These are phyloP conservation scores for Trypanosoma theileri DNA, from an alignment of 208 protist genomes.

Conservation along the genomic window DNA sequence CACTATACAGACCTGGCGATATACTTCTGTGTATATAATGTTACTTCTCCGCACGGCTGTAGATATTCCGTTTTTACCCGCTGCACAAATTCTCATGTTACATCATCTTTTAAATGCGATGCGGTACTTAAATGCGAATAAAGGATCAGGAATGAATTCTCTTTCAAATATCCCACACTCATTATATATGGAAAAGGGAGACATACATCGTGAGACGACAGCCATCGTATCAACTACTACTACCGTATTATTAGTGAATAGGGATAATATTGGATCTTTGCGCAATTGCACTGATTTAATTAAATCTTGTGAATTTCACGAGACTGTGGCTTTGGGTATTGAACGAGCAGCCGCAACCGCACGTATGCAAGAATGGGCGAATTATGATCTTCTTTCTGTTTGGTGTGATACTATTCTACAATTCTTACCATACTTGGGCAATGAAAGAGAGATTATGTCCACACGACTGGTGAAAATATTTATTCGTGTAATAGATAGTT, in stretches of 20 bases:
- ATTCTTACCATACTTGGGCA: slow-evolving; percentile 14
- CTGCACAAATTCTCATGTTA: slow-evolving; percentile 43
- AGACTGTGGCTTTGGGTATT: slow-evolving; percentile 17
- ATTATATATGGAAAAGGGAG: too few species aligned
- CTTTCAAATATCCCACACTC: too few species aligned
- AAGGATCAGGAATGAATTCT: background rate
- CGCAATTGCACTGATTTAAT: background rate
- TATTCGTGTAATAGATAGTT: slow-evolving; percentile 14
- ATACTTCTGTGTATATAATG: slow-evolving; percentile 29
- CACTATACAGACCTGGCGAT: slow-evolving; percentile 33
- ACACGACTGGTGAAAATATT: slow-evolving; percentile 5
- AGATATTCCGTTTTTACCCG: slow-evolving; percentile 16
- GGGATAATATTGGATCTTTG: too few species aligned
- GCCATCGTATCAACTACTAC: background rate
- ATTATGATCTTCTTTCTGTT: slow-evolving; percentile 16
- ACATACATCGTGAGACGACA: background rate
- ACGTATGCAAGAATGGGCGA: slow-evolving; percentile 4
- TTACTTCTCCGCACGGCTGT: slow-evolving; percentile 37
- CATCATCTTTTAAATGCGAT: slow-evolving; percentile 34
- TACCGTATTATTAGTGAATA: too few species aligned
- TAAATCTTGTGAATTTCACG: slow-evolving; percentile 1
- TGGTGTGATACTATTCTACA: slow-evolving; percentile 21
- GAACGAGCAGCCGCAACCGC: slow-evolving; percentile 3
- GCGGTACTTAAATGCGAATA: slow-evolving; percentile 33
- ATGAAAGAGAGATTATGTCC: slow-evolving; percentile 1